These are phyloP conservation scores for Pseudozyma tsukubaensis DNA, from an alignment of 1,284 basidiomycete species.

Conservation along the genomic window DNA sequence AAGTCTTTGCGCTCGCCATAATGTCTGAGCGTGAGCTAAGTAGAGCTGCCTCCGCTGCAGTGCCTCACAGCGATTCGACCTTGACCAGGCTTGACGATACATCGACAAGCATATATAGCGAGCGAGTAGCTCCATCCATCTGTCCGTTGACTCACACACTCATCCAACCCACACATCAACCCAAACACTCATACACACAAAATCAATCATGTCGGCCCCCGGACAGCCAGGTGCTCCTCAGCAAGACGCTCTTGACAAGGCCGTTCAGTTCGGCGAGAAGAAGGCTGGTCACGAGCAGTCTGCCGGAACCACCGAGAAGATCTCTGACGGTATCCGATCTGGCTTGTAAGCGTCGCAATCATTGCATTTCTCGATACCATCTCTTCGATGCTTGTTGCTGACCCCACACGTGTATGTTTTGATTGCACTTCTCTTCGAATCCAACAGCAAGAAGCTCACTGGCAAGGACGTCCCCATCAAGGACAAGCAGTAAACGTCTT, in stretches of 20 bases:
- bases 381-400: neutral
- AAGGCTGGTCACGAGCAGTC: constrained; percentile 51
- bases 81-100: neutral
- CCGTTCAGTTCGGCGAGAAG: constrained; percentile 36
- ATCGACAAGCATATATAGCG: neutral
- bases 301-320: constrained; percentile 54
- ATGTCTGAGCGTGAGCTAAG: too few species aligned
- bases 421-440: neutral
- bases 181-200: neutral
- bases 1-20: too few species aligned
- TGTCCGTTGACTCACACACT: neutral
- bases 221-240: constrained; percentile 38
- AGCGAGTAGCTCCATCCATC: neutral
- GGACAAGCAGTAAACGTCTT: constrained; percentile 55
- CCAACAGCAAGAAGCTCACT: constrained; percentile 56
- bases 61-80: neutral
- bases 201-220: constrained; percentile 37
- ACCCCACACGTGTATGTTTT: neutral
- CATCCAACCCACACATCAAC: constrained; percentile 5
- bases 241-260: constrained; percentile 62
- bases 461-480: constrained; percentile 61
- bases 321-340: constrained; percentile 57
- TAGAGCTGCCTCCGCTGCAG: neutral
- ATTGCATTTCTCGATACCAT: neutral
- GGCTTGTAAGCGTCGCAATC: constrained; percentile 37